Base-by-base conservation (phyloP, 805 yeast genomes). In the Metschnikowia corniflorae region DNA sequence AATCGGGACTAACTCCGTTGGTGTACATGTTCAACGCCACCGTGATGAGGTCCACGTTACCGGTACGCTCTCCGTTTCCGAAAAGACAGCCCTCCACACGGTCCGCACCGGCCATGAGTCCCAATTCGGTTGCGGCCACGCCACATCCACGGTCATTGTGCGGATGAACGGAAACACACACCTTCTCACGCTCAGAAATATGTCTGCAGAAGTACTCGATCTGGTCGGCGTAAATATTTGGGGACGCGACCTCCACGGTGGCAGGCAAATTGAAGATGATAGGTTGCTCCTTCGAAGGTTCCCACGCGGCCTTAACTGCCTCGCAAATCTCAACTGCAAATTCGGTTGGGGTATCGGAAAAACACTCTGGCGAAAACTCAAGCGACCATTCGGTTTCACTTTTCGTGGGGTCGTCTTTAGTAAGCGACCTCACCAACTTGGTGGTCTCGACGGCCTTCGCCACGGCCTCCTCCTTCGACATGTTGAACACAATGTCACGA, bases 91-190 rank as follows among this genome's bases (percentile, higher is more conserved):
- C 91, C 63, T 82, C 91, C 34, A 82, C 85, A 68, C 91, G 74
- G 62, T 82, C 89, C 42, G 85, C 91, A 54, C 91, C 91, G n/a
- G 88, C 91, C 53, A 82, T 63, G 21, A 80, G 50, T 51, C 87
- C 89, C 43, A 82, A 67, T 59, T 82, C 91, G 30, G 86, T 71
- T 17, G 91, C 91, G 29, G 91, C 91, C 37, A 82, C 88, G 55
- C 86, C 88, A 57, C 86, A 81, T 15, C 91, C 91, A 61, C 91
- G 73, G 57, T 82, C 91, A 53, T 82, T 82, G 61, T 82, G 91
- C 44, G 84, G 75, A 54, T 82, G 91, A 12, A 82, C 72, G 16
- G 88, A 81, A 40, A 82, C 75, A 43, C 79, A 65, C 27, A 81
- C 76, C 51, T 79, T 81, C 54, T 82, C 87, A 59, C 89, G 74